A percentile compares a stretch with the other conserved stretches of the same genome.
Evolutionary conservation across 2,329 filamentous ascomycete species (phyloP).

Genomic region (Metarhizium humberi): DNA sequence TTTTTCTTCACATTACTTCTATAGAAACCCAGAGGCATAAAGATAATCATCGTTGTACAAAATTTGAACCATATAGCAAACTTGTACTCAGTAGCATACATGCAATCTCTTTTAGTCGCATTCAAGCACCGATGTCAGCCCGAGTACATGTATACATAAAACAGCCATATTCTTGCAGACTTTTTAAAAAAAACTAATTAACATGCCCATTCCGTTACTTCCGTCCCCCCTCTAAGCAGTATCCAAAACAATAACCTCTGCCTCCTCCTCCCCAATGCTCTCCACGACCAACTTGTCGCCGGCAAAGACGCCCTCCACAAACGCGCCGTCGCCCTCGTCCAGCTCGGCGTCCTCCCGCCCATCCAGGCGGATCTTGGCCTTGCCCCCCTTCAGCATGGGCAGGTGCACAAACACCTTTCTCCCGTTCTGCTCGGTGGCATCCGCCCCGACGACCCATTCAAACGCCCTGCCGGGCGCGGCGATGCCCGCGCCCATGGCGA

Average conservation of each 20-base stretch:
- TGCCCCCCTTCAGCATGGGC: constrained; percentile 69
- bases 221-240: constrained; percentile 35
- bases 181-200: not conserved
- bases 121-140: too few species aligned
- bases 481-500: constrained; percentile 73
- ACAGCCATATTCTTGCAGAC: too few species aligned
- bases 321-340: constrained; percentile 73
- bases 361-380: constrained; percentile 60
- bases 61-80: too few species aligned
- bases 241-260: constrained; percentile 60
- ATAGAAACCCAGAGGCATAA: too few species aligned
- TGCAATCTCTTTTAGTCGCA: too few species aligned
- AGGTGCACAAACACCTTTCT: constrained; percentile 75
- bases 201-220: not conserved
- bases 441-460: constrained; percentile 61
- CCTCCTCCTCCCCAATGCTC: constrained; percentile 58
- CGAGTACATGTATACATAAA: too few species aligned
- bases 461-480: constrained; percentile 57
- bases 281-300: constrained; percentile 58
- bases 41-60: too few species aligned
- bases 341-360: constrained; percentile 55
- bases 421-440: constrained; percentile 39
- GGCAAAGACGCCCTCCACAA: constrained; percentile 54
- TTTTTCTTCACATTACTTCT: too few species aligned
- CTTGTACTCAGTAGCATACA: too few species aligned